Evolutionary conservation across 306 rosid species (phyloP), one percentile per base, ranked within the genome.

Genomic region (Purshia tridentata): DNA sequence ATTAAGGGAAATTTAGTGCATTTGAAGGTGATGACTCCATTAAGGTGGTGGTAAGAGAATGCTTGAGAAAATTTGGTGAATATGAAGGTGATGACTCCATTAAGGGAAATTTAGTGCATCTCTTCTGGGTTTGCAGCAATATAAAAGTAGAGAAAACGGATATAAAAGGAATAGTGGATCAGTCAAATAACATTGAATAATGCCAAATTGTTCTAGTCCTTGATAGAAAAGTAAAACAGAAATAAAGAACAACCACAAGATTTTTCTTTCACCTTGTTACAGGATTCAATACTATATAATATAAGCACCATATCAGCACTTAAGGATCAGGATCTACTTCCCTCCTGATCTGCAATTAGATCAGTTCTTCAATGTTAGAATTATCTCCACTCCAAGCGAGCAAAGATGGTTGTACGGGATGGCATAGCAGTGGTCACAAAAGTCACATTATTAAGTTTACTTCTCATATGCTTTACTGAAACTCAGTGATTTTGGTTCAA

Each of bases 401-500:
- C 88, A 47, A 77, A 92, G 83, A 77, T 77, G 42, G 54, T 74
- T 20, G 93, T 74, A 49, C 88, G 86, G 15, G 81, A 76, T 52
- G 93, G 83, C 90, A 19, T 59, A 35, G 87, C 58, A 65, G 57
- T 44, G 55, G 86, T 55, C 0, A 67, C 68, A 83, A 92, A 88
- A 1, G 86, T 83, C 59, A 92, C 91, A 1, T 86, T 89, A 55
- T 79, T 79, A 86, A 76, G 77, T 85, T 65, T 83, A 81, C 84
- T 83, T 82, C 86, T 88, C 91, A 2, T 80, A 3, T 12, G 50
- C 54, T 68, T 18, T 39, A 16, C 50, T 52, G 83, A 88, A 92
- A 65, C 81, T 60, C 47, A 84, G 84, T 56, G 81, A 78, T 78
- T 83, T 64, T 23, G 93, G 97, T 68, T 84, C 82, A n/a, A 92